Evolutionary conservation across 495 filamentous ascomycete species (phyloP).

Genomic region (Aspergillus wentii): DNA sequence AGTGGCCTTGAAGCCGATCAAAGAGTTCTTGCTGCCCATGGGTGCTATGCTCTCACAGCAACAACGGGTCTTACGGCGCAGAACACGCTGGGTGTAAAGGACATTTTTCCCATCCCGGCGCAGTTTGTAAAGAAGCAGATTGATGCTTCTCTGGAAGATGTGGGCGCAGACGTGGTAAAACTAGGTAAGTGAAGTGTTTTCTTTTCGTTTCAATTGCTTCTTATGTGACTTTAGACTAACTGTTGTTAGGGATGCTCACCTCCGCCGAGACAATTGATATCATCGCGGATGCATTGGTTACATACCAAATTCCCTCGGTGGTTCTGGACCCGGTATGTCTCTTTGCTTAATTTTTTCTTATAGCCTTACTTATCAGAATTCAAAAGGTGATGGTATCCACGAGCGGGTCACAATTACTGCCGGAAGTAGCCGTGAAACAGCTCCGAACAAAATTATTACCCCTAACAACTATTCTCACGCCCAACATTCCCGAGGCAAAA

Average conservation of each 20-base stretch:
- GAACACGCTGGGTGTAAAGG: slow-evolving; percentile 80
- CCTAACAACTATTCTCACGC: slow-evolving; percentile 74
- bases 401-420: slow-evolving; percentile 71
- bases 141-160: slow-evolving; percentile 73
- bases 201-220: neutral
- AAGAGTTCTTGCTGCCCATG: slow-evolving; percentile 87
- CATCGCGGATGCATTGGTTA: slow-evolving; percentile 61
- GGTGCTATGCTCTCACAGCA: slow-evolving; percentile 93
- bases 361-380: slow-evolving; percentile 6
- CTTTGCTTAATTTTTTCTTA: neutral
- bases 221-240: slow-evolving; percentile 2
- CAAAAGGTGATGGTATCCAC: slow-evolving; percentile 88
- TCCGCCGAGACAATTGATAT: slow-evolving; percentile 70
- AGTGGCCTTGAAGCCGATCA: slow-evolving; percentile 98
- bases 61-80: slow-evolving; percentile 94
- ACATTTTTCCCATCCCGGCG: slow-evolving; percentile 73
- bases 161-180: slow-evolving; percentile 88
- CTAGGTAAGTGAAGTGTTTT: slow-evolving; percentile 55
- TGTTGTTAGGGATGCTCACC: slow-evolving; percentile 77
- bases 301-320: slow-evolving; percentile 54
- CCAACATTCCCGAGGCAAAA: slow-evolving; percentile 86
- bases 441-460: slow-evolving; percentile 69
- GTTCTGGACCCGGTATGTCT: slow-evolving; percentile 77
- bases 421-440: slow-evolving; percentile 58
- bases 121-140: slow-evolving; percentile 81